These are phyloP conservation scores for Viola odorata DNA, from an alignment of 345 rosid genomes.

Conservation along the genomic window DNA sequence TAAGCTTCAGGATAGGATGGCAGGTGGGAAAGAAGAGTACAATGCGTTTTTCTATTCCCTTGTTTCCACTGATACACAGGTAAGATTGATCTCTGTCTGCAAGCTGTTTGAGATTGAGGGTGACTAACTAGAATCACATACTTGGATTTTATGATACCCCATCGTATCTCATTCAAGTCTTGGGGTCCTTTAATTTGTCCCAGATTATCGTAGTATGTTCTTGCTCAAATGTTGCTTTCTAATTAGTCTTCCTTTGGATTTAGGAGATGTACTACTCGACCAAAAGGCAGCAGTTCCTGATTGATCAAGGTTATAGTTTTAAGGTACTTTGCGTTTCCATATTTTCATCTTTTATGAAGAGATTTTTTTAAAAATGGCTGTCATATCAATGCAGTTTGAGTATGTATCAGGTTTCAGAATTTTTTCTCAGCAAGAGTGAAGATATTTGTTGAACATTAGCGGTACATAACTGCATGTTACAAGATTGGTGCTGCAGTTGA, in stretches of 20 bases:
- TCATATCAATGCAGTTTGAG: too few relatives aligned
- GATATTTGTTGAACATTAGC: too few relatives aligned
- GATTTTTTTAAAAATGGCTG: not conserved
- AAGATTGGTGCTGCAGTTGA: too few relatives aligned
- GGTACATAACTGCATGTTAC: too few relatives aligned
- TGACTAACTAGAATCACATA: too few relatives aligned
- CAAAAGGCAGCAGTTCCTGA: constrained; percentile 86
- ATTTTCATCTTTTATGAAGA: not conserved
- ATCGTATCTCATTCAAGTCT: too few relatives aligned
- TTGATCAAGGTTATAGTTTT: constrained; percentile 94
- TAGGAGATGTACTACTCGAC: constrained; percentile 96
- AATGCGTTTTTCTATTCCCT: constrained; percentile 96
- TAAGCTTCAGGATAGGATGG: constrained; percentile 90
- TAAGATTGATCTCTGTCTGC: constrained; percentile 9
- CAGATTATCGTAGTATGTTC: not conserved
- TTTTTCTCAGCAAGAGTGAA: too few relatives aligned
- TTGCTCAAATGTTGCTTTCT: not conserved
- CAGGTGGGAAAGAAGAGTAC: constrained; percentile 98
- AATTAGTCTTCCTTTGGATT: constrained; percentile 1
- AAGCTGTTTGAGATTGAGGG: not conserved
- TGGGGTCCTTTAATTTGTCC: too few relatives aligned
- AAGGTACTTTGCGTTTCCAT: constrained; percentile 39
- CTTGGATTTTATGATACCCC: too few relatives aligned
- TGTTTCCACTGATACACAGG: constrained; percentile 97
- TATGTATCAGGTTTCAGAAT: too few relatives aligned